Base-by-base conservation (phyloP, 1,139 yeast species). In the Kluyveromyces sp. region DNA sequence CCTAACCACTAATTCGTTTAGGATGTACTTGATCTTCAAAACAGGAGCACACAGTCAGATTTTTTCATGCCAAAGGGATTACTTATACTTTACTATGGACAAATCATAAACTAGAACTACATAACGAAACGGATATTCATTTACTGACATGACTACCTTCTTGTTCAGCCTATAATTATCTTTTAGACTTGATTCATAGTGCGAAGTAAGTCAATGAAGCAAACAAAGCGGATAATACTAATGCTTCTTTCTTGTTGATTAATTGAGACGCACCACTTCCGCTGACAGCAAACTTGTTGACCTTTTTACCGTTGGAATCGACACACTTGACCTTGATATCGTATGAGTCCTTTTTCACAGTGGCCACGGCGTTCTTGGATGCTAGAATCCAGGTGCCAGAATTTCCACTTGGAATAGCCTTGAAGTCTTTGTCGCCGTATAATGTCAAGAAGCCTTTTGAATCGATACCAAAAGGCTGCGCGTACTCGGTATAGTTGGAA, bases 401-500 rank as follows among this genome's bases (percentile, higher is more conserved):
- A 19, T 35, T n/a, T 9, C 39, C 39, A 15, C 31, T 35, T 12
- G 39, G 39, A 35, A 35, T 35, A n/a, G 39, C 39, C 15, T 35
- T 35, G 39, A 35, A 35, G 11, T 35, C 31, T 16, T 35, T 35
- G 13, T 22, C 31, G 7, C 31, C 19, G 13, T 35, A 26, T 8
- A 35, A 18, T 4, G 18, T 25, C 30, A 35, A 15, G 19, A 12
- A 35, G 9, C 39, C 39, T 8, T 25, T 18, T 11, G 8, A n/a
- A 26, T 35, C 19, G 19, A 35, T 35, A 13, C n/a, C 31, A 25
- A 35, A 35, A 7, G 39, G 39, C n/a, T 12, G 13, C 15, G 39
- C 39, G 13, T 35, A 35, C 8, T 35, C 31, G 17, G 39, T 35
- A 15, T 12, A 35, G 19, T 35, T 35, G 12, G 15, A 20, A 7